Evolutionary conservation across 2,329 filamentous ascomycete species (phyloP).

Genomic region (Gaeumannomyces sp.): DNA sequence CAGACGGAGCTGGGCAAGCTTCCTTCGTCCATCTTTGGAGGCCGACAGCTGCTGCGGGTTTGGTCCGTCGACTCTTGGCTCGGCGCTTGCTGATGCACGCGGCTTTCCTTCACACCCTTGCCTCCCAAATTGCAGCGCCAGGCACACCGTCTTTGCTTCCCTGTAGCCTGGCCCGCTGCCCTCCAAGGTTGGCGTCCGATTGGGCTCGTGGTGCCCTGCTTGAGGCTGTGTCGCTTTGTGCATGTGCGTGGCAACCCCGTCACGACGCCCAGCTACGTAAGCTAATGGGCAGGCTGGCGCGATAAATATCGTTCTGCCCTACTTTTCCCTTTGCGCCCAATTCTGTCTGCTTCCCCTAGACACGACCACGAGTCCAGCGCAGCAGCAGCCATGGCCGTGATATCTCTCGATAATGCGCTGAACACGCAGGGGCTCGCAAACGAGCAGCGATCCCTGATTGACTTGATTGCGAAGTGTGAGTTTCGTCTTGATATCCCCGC

Average conservation of each 20-base stretch:
- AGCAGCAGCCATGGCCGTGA: constrained; percentile 26
- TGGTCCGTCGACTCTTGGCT: not conserved
- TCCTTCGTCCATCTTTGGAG: not conserved
- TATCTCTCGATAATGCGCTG: constrained; percentile 37
- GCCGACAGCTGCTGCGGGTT: not conserved
- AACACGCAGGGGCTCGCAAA: constrained; percentile 43
- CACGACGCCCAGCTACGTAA: not conserved
- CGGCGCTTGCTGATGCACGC: not conserved
- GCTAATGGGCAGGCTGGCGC: not conserved
- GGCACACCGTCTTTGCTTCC: too few relatives aligned
- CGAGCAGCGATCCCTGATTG: constrained; percentile 50
- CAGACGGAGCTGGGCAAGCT: too few relatives aligned
- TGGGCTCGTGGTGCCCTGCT: not conserved
- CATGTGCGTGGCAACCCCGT: not conserved
- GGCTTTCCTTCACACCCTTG: not conserved
- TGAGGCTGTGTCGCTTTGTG: not conserved
- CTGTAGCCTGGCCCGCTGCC: not conserved
- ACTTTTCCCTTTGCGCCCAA: not conserved
- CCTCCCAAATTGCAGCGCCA: not conserved
- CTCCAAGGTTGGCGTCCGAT: not conserved
- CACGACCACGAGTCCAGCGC: not conserved
- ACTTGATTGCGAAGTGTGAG: constrained; percentile 39
- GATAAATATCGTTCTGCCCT: not conserved
- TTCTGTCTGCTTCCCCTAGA: not conserved
- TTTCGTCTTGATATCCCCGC: not conserved